A percentile compares a stretch with the other conserved stretches of the same genome.
These are phyloP conservation scores for Botrytis squamosa DNA, from an alignment of 2,329 filamentous ascomycete genomes.

Conservation along the genomic window DNA sequence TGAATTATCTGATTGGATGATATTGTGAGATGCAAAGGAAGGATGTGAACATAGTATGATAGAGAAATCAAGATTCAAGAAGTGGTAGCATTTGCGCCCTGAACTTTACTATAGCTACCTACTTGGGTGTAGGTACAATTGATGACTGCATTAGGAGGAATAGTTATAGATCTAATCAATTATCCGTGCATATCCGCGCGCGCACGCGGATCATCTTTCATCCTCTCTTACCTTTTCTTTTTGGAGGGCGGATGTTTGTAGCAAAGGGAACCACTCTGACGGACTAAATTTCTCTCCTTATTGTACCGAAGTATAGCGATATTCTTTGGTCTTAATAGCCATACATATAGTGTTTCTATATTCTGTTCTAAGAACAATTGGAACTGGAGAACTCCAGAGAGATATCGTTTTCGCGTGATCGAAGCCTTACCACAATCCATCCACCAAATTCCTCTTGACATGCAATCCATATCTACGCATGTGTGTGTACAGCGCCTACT, in stretches of 20 bases:
- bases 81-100: neutral
- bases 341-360: neutral
- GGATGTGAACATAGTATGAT: neutral
- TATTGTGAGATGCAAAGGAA: neutral
- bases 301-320: neutral
- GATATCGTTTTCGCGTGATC: neutral
- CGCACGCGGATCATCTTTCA: constrained; percentile 3
- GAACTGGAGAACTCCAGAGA: neutral
- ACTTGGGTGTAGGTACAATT: neutral
- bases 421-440: neutral
- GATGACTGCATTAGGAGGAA: neutral
- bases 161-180: neutral
- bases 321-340: neutral
- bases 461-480: neutral
- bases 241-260: neutral
- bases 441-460: neutral
- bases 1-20: neutral
- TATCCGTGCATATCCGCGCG: neutral
- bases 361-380: neutral
- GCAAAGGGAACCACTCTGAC: neutral
- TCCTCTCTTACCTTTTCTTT: neutral
- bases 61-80: neutral
- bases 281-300: neutral
- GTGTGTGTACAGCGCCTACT: neutral
- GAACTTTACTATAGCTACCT: neutral